phyloP scores from a whole-genome alignment of 1,139 yeast genomes.

The Saccharomyces hybrid region DNA sequence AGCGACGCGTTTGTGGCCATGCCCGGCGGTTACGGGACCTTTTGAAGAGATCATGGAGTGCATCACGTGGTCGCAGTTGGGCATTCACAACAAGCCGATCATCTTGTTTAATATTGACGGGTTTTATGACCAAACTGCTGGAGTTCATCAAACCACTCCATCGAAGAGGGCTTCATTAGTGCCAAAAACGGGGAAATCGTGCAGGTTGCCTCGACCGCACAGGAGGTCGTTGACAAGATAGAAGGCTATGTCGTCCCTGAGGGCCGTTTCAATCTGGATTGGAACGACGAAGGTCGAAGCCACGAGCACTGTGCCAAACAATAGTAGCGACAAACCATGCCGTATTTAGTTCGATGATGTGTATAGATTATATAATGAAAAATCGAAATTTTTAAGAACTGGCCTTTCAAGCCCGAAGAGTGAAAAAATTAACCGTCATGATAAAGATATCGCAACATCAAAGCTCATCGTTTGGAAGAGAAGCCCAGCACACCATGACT shows the following conservation, averaged over 20 bases:
- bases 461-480: neutral
- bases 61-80: conserved; percentile 84
- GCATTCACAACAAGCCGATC: conserved; percentile 76
- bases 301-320: neutral
- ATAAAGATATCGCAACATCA: neutral
- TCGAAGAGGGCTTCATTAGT: conserved; percentile 61
- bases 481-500: neutral
- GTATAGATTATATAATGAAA: neutral
- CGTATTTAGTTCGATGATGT: neutral
- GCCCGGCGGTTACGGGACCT: conserved; percentile 93
- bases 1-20: conserved; percentile 83
- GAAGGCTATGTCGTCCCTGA: conserved; percentile 60
- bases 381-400: neutral
- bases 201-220: conserved; percentile 59
- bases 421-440: neutral
- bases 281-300: conserved; percentile 41
- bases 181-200: conserved; percentile 60
- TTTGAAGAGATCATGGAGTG: conserved; percentile 86
- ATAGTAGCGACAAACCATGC: neutral
- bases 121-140: conserved; percentile 63
- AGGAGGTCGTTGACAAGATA: conserved; percentile 57
- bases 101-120: conserved; percentile 73
- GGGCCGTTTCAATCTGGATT: conserved; percentile 66
- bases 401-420: neutral
- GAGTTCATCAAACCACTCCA: conserved; percentile 51